Evolutionary conservation across 2,329 filamentous ascomycete species (phyloP), one percentile per base, ranked within the genome.

Genomic region (Aspergillus texensis): DNA sequence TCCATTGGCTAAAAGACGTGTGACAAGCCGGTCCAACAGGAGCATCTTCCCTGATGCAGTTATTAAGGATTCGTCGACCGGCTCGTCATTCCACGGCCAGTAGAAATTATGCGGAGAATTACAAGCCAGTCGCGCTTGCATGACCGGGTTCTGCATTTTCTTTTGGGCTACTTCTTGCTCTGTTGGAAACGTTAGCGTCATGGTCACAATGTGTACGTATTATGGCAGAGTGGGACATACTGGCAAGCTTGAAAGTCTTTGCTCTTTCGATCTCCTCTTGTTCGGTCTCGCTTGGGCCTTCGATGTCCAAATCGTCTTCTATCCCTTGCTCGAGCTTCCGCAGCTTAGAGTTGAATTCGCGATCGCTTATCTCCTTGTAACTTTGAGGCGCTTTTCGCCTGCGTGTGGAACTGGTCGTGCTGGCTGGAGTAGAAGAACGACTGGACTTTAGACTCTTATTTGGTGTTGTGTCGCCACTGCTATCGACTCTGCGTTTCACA

Each of bases 31-130:
- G 75, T 99, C 95, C 0, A 99, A 86, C 0, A 99, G 86, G 2
- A 97, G 86, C 93, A 99, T 97, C 77, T 99, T 99, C 16, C 95
- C 95, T 0, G 93, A 97, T 0, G 92, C 88, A 0, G 91, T 94
- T 39, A 99, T 87, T 6, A 99, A 86, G 1, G 86, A 90, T 73
- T 96, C 91, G 71, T 98, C 93, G 0, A 93, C 81, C 0, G 85
- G 84, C 1, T 85, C 83, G 19, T 86, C 84, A 6, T 86, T 83
- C 86, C 94, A 98, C 0, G 95, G 94, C 74, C 93, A 96, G 79
- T 96, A 98, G 76, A 99, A 98, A 74, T 97, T 96, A 78, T 97
- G 94, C 0, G 95, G 95, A 0, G 89, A 92, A 77, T 99, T 97
- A 78, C 95, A 98, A 12, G 92, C 93, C 0, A 97, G 85, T 0